Evolutionary conservation across 805 yeast species (phyloP).

Genomic region (Myxozyma monticola): DNA sequence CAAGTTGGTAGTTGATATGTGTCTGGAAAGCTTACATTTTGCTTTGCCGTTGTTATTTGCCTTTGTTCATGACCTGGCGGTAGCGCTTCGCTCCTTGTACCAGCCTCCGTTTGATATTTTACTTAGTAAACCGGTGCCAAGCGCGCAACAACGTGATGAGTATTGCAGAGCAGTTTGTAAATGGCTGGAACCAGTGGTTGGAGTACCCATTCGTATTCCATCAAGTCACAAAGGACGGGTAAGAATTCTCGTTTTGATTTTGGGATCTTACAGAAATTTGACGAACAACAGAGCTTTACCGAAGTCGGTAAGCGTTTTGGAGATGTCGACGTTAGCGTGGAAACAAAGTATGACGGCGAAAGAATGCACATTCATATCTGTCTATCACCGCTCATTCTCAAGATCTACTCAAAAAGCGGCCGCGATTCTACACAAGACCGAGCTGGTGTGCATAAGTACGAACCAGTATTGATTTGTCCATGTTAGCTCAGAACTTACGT

Average conservation of each 20-base stretch:
- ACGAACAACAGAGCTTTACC: too few relatives aligned
- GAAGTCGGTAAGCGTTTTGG: neutral
- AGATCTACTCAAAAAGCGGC: conserved; percentile 22
- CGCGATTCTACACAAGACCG: conserved; percentile 24
- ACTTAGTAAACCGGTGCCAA: neutral
- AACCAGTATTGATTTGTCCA: too few relatives aligned
- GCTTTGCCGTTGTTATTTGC: conserved; percentile 12
- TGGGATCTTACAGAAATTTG: conserved; percentile 1
- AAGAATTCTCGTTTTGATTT: too few relatives aligned
- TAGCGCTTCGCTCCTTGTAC: neutral
- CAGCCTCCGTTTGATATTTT: conserved; percentile 11
- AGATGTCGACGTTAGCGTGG: conserved; percentile 6
- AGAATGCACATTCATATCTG: conserved; percentile 23
- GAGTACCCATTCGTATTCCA: conserved; percentile 17
- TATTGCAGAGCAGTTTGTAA: neutral
- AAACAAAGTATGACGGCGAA: conserved; percentile 27
- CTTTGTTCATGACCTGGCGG: conserved; percentile 3
- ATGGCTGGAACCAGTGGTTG: conserved; percentile 13
- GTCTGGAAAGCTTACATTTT: conserved; percentile 9
- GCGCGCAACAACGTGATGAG: too few relatives aligned
- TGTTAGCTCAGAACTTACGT: too few relatives aligned
- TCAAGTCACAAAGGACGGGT: conserved; percentile 16
- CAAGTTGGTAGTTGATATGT: conserved; percentile 1
- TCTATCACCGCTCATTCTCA: neutral
- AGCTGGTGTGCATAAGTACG: conserved; percentile 7